Evolutionary conservation across 2,329 filamentous ascomycete genomes (phyloP).

Genomic region (Harringtonia lauricola): DNA sequence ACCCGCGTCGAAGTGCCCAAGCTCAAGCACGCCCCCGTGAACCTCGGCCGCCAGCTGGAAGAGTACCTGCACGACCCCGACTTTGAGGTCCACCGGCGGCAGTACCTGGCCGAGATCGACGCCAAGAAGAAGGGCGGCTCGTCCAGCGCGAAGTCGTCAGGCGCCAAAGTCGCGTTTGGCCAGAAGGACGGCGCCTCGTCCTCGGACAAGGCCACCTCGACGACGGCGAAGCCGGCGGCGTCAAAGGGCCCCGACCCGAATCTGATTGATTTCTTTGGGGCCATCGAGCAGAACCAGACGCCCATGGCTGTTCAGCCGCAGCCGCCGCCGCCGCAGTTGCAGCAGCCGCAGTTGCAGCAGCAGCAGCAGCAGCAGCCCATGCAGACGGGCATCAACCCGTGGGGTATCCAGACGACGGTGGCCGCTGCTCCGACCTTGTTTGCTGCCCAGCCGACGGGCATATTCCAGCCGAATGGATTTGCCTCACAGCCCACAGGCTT

Average conservation of each 20-base stretch:
- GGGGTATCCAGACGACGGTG: conserved; percentile 20
- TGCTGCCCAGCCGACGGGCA: conserved; percentile 23
- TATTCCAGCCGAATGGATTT: conserved; percentile 21
- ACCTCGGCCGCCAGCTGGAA: conserved; percentile 77
- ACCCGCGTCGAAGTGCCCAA: conserved; percentile 92
- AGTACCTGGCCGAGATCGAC: conserved; percentile 83
- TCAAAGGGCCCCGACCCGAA: conserved; percentile 59
- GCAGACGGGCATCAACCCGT: conserved; percentile 24
- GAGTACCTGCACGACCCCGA: conserved; percentile 92
- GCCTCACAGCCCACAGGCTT: conserved; percentile 27
- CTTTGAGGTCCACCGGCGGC: conserved; percentile 84
- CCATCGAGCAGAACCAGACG: conserved; percentile 82
- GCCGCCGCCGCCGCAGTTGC: too few relatives aligned
- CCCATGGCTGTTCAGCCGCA: conserved; percentile 45
- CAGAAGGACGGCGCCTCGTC: too few relatives aligned
- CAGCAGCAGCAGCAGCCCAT: conserved; percentile 13
- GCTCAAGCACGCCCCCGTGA: conserved; percentile 92
- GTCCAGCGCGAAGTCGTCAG: conserved; percentile 11
- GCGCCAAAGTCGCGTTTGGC: background rate
- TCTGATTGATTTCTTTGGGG: conserved; percentile 90
- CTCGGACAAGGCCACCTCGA: conserved; percentile 11
- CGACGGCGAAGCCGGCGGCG: conserved; percentile 24
- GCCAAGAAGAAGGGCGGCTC: conserved; percentile 44
- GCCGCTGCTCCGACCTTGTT: conserved; percentile 18
- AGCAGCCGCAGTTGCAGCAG: conserved; percentile 17